Evolutionary conservation across 331 rosid genomes (phyloP), one percentile per base, ranked within the genome.

Genomic region (Spiraea crenata): DNA sequence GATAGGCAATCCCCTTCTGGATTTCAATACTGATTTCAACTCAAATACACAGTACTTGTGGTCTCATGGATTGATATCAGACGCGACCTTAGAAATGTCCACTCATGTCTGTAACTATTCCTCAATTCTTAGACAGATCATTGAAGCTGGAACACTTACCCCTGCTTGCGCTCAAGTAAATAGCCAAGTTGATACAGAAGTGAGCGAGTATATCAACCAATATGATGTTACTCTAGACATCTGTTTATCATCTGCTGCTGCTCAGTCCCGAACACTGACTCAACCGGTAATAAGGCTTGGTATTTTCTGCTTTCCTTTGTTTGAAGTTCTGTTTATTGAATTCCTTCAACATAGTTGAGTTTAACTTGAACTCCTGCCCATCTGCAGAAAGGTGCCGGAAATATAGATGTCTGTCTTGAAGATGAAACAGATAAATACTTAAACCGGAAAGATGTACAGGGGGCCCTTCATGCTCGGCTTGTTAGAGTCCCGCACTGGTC

Each of bases 1-100:
- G 85, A 71, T 84, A 34, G 88, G 88, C 11, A 84, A 84, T 57
- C 88, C 85, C 14, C 77, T 81, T 17, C 73, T 84, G 52, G 88
- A 84, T 15, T 84, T 81, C 67, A 42, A 75, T 17, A 84, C 71
- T 0, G 85, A 84, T 73, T 64, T 84, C 50, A 78, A 84, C 65
- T 69, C 88, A 17, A 13, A 71, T 15, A 75, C 79, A 1, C 77
- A 73, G 72, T 84, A 49, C 80, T 67, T 16, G 1, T 84, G 88
- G 85, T 81, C 88, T 8, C 88, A 84, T 19, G 85, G 85, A 38
- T 52, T 84, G 59, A 75, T 84, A 8, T 84, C 80, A 2, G 88
- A 84, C 45, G 56, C 79, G 3, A 73, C 82, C 16, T 76, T 38
- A 42, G 45, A 75, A 47, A 59, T 41, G 49, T 16, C 73, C 39